A percentile compares a stretch with the other conserved stretches of the same genome.
Evolutionary conservation across 2,329 filamentous ascomycete genomes (phyloP).

Genomic region (Colletotrichum sp.): DNA sequence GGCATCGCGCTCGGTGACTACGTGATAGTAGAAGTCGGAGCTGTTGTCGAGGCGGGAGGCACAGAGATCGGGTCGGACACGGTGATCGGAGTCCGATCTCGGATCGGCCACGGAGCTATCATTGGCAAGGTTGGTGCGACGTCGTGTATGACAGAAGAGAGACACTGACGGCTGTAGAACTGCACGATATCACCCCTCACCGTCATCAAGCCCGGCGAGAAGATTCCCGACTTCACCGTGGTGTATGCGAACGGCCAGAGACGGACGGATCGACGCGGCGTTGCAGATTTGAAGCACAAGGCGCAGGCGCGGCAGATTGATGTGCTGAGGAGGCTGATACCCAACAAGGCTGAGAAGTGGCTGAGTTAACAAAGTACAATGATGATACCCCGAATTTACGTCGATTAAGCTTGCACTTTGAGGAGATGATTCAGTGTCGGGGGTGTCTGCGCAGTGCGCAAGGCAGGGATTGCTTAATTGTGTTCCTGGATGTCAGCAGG

Average conservation of each 20-base stretch:
- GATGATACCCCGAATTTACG: constrained; percentile 11
- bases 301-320: constrained; percentile 72
- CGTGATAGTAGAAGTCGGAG: constrained; percentile 65
- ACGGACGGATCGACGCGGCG: constrained; percentile 63
- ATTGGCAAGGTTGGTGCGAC: constrained; percentile 61
- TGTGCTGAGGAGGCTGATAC: constrained; percentile 69
- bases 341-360: constrained; percentile 51
- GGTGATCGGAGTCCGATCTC: constrained; percentile 63
- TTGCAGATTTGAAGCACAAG: constrained; percentile 67
- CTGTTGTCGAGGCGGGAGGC: constrained; percentile 65
- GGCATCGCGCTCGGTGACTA: constrained; percentile 67
- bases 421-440: not conserved
- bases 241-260: constrained; percentile 69
- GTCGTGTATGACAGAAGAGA: not conserved
- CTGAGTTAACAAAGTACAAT: not conserved
- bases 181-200: constrained; percentile 74
- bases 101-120: constrained; percentile 63
- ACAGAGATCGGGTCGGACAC: constrained; percentile 67
- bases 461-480: not conserved
- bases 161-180: constrained; percentile 48
- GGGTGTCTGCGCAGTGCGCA: not conserved
- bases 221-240: constrained; percentile 71
- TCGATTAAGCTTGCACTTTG: not conserved
- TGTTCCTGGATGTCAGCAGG: not conserved
- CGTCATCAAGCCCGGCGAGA: constrained; percentile 60